These are phyloP conservation scores for Wickerhamomyces subpelliculosus DNA, from an alignment of 805 yeast species.

Conservation along the genomic window DNA sequence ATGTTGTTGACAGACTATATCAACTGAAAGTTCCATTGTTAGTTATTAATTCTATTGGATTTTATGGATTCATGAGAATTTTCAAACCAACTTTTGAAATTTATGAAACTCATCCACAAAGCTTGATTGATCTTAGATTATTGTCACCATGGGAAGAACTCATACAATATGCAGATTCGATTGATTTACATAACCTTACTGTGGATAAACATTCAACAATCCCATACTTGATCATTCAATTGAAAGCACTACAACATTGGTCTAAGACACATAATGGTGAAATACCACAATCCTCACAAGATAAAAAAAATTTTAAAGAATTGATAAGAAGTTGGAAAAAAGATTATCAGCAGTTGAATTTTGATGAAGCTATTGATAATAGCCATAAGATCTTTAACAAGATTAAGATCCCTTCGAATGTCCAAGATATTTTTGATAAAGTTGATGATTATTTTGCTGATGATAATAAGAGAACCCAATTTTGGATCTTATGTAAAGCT, in stretches of 20 bases:
- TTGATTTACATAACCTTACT: constrained; percentile 40
- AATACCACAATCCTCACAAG: constrained; percentile 31
- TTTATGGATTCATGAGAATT: constrained; percentile 54
- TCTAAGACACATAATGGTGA: constrained; percentile 14
- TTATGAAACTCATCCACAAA: constrained; percentile 66
- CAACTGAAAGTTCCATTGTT: constrained; percentile 46
- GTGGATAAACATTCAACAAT: constrained; percentile 46
- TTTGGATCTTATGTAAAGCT: constrained; percentile 60
- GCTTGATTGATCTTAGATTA: constrained; percentile 58
- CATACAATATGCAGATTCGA: constrained; percentile 37
- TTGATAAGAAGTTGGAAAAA: constrained; percentile 32
- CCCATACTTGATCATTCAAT: constrained; percentile 60
- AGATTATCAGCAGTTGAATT: constrained; percentile 30
- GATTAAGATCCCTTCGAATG: constrained; percentile 24
- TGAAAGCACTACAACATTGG: constrained; percentile 47
- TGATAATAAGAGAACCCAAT: constrained; percentile 25
- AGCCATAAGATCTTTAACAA: constrained; percentile 36
- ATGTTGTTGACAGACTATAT: constrained; percentile 34
- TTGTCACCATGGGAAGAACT: constrained; percentile 71
- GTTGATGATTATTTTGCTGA: constrained; percentile 14
- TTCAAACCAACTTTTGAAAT: constrained; percentile 53
- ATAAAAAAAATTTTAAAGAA: constrained; percentile 33
- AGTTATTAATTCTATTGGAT: constrained; percentile 47
- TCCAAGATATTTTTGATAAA: constrained; percentile 20
- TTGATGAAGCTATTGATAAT: constrained; percentile 44